Percentiles rank a stretch among this genome's conserved stretches.
These are phyloP conservation scores for Rhizopogon sp. DNA, from an alignment of 768 basidiomycete species.

Conservation along the genomic window DNA sequence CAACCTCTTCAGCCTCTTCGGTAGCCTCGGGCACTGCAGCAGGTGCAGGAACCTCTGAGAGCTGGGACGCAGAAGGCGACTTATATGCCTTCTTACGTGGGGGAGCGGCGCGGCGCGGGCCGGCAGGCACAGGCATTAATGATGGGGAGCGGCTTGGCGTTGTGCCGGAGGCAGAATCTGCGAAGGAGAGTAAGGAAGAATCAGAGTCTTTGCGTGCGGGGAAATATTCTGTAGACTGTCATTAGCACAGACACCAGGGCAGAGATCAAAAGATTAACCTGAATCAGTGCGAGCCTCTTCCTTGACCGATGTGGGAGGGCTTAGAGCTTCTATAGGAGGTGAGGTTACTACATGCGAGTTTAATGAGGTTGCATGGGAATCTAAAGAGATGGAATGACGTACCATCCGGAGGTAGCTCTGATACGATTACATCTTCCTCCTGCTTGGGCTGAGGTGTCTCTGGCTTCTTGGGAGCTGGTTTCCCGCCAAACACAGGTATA, in stretches of 20 bases:
- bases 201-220: slow-evolving; percentile 11
- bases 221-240: slow-evolving; percentile 19
- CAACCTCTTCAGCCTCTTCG: neutral
- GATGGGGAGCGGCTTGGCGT: slow-evolving; percentile 36
- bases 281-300: slow-evolving; percentile 7
- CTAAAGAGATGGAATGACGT: neutral
- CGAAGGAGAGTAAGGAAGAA: slow-evolving; percentile 22
- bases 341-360: slow-evolving; percentile 8
- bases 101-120: slow-evolving; percentile 69
- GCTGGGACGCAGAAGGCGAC: slow-evolving; percentile 34
- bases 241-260: slow-evolving; percentile 8
- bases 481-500: slow-evolving; percentile 63
- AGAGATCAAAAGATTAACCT: slow-evolving; percentile 10
- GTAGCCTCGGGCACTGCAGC: slow-evolving; percentile 5
- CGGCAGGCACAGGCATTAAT: slow-evolving; percentile 72
- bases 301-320: neutral
- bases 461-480: slow-evolving; percentile 36
- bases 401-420: slow-evolving; percentile 16
- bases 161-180: slow-evolving; percentile 10
- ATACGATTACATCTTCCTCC: slow-evolving; percentile 9
- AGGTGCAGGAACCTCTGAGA: slow-evolving; percentile 22
- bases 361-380: neutral
- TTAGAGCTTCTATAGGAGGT: slow-evolving; percentile 9
- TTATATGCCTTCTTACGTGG: slow-evolving; percentile 64
- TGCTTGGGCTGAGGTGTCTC: slow-evolving; percentile 14